Percentiles rank a stretch among this genome's conserved stretches.
phyloP scores from a whole-genome alignment of 208 protist species.

The Kentomonas sorsogonicus region DNA sequence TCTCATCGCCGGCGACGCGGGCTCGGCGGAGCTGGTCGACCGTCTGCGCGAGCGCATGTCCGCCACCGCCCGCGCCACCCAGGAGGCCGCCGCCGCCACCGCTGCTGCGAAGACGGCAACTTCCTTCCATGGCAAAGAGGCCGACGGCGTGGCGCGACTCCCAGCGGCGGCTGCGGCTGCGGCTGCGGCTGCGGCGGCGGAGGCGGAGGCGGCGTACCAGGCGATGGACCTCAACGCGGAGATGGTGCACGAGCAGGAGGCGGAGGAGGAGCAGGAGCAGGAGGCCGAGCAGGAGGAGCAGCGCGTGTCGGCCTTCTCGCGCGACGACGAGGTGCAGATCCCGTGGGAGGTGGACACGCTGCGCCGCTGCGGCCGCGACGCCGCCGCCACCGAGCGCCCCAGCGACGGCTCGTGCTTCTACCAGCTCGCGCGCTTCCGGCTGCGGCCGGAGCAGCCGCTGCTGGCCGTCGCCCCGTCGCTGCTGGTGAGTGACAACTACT shows the following conservation, averaged over 20 bases:
- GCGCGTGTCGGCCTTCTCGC: constrained; percentile 59
- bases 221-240: constrained; percentile 72
- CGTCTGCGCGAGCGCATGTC: constrained; percentile 35
- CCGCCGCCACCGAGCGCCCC: constrained; percentile 21
- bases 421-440: constrained; percentile 25
- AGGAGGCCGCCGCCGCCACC: constrained; percentile 6
- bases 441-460: constrained; percentile 25
- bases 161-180: too few species aligned
- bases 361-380: constrained; percentile 19
- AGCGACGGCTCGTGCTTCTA: constrained; percentile 46
- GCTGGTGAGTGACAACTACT: constrained; percentile 91
- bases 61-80: constrained; percentile 17
- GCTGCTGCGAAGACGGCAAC: too few species aligned
- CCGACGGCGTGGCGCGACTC: neutral
- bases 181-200: neutral
- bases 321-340: constrained; percentile 84
- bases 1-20: constrained; percentile 34
- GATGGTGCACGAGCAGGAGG: constrained; percentile 84
- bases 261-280: constrained; percentile 83
- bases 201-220: constrained; percentile 22
- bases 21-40: constrained; percentile 25
- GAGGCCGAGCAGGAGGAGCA: constrained; percentile 80
- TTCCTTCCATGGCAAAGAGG: too few species aligned
- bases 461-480: constrained; percentile 56
- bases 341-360: constrained; percentile 68